These are phyloP conservation scores for Calocera cornea DNA, from an alignment of 768 basidiomycete species.

Conservation along the genomic window DNA sequence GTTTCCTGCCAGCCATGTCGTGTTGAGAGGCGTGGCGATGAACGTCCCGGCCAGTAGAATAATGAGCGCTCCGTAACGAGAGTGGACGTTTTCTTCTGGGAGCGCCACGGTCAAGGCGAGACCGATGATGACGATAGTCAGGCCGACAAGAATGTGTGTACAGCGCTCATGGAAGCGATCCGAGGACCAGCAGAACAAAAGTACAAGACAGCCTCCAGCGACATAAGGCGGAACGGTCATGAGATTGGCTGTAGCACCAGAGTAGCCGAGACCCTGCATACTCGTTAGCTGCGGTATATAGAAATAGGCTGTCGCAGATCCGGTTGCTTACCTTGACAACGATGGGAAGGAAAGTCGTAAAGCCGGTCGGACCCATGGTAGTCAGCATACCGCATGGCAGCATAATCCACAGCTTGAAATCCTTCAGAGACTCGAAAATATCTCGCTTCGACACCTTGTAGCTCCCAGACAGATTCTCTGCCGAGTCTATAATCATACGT, in stretches of 20 bases:
- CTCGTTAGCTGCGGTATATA: neutral
- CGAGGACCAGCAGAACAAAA: constrained; percentile 23
- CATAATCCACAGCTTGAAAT: neutral
- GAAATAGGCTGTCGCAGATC: neutral
- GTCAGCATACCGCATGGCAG: neutral
- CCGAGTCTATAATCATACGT: neutral
- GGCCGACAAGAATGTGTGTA: constrained; percentile 22
- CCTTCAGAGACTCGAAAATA: neutral
- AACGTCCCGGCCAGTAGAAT: neutral
- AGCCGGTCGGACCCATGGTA: neutral
- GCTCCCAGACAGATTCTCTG: neutral
- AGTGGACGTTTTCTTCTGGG: neutral
- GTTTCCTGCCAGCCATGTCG: constrained; percentile 5
- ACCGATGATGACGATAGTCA: neutral
- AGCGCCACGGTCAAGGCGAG: neutral
- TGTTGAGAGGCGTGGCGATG: neutral
- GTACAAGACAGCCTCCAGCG: constrained; percentile 28
- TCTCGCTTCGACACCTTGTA: neutral
- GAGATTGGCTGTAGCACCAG: constrained; percentile 31
- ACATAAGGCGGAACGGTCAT: constrained; percentile 25
- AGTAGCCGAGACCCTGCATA: constrained; percentile 37
- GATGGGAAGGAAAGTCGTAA: neutral
- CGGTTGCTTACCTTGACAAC: neutral
- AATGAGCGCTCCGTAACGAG: neutral
- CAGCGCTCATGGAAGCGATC: constrained; percentile 26